Conservation (phyloP, 495 filamentous ascomycete species). For the Penicillium macrosclerotiorum region DNA sequence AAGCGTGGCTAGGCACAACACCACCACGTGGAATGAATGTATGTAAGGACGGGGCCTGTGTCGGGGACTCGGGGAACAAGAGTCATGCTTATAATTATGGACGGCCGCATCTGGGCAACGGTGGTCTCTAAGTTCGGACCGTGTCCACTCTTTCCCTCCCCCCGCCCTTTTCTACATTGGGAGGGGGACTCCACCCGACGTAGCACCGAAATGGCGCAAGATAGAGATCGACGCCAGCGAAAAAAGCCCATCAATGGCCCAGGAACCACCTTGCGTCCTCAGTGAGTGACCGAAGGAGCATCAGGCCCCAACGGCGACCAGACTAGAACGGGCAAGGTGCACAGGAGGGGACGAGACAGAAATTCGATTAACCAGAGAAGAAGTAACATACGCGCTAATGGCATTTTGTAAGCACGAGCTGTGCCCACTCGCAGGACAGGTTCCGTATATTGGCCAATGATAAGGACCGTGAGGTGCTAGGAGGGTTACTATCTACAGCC, state of each 20-base stretch:
- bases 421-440: not conserved
- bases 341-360: not conserved
- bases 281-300: too few species aligned
- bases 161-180: constrained; percentile 6
- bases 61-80: constrained; percentile 4
- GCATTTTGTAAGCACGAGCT: constrained; percentile 1
- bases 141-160: too few species aligned
- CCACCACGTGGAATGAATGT: constrained; percentile 1
- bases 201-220: not conserved
- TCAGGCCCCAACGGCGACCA: constrained; percentile 4
- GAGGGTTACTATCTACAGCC: too few species aligned
- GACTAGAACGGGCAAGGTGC: not conserved
- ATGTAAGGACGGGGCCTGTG: not conserved
- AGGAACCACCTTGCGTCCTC: too few species aligned
- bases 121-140: too few species aligned
- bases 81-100: too few species aligned
- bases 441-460: constrained; percentile 3
- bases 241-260: too few species aligned
- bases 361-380: constrained; percentile 9
- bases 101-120: too few species aligned
- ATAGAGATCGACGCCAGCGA: not conserved
- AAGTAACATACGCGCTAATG: constrained; percentile 8
- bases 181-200: not conserved
- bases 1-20: not conserved
- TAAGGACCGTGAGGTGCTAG: constrained; percentile 1